Evolutionary conservation across 2,329 filamentous ascomycete species (phyloP), one percentile per base, ranked within the genome.

Genomic region (Aspergillus brasiliensis): DNA sequence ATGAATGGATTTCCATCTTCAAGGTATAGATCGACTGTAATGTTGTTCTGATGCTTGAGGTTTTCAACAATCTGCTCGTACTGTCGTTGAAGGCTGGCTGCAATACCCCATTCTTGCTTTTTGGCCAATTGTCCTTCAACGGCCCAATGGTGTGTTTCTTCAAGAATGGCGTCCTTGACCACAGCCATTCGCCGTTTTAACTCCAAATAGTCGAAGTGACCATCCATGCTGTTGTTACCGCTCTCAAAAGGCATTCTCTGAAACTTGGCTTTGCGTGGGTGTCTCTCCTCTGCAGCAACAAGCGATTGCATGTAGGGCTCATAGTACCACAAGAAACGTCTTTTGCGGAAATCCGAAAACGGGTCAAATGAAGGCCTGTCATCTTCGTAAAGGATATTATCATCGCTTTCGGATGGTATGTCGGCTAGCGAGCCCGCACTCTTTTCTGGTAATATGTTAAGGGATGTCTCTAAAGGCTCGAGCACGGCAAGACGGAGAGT

Each of bases 291-390:
- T 15, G 62, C 57, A 10, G 63, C 83, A 38, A 87, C 82, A 54
- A 96, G 88, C 1, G 89, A 84, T 3, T 84, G 80, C 21, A 95
- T 80, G 71, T 98, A 98, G 3, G 90, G 90, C 66, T 96, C 90
- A 74, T 91, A 96, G 77, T 98, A 98, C 95, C 95, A 98, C 13
- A 98, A 80, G 72, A 98, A 97, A 1, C 93, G 87, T 38, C 90
- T 88, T 77, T 98, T 98, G 82, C 90, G 91, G 5, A 97, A 81
- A 70, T 98, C 94, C 66, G 88, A 89, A 79, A 98, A 98, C 0
- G 92, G 91, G 66, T 96, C 90, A 74, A 92, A 83, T 0, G 85
- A 83, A 1, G 85, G 71, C 7, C 71, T 76, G 0, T 76, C 73
- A 42, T 89, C 86, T 13, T 86, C 76, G 8, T 64, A 73, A n/a